Percentiles rank a stretch among this genome's conserved stretches.
Conservation (phyloP, 2,329 filamentous ascomycete genomes). For the Saccharata proteae region DNA sequence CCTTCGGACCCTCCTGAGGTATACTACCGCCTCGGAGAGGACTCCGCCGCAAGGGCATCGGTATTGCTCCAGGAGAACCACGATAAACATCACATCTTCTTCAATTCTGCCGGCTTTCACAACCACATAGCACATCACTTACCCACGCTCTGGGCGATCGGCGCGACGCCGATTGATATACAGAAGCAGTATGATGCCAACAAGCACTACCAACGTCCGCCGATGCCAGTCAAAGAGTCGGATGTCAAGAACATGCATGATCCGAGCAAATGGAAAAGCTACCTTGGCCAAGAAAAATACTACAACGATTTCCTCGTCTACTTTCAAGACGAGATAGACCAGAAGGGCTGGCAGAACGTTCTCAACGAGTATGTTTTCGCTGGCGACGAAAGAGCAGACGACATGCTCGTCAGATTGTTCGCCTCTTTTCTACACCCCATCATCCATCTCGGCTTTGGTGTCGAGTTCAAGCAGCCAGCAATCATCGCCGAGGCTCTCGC, state of each 20-base stretch:
- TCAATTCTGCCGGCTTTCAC: constrained; percentile 64
- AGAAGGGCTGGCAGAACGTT: constrained; percentile 48
- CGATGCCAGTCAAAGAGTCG: constrained; percentile 33
- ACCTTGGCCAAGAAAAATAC: constrained; percentile 50
- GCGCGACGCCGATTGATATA: constrained; percentile 49
- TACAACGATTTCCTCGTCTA: constrained; percentile 68
- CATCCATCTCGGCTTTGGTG: constrained; percentile 73
- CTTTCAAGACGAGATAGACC: constrained; percentile 62
- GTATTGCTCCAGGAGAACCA: constrained; percentile 67
- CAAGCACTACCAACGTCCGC: constrained; percentile 51
- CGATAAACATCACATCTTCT: constrained; percentile 65
- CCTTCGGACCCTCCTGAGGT: constrained; percentile 34
- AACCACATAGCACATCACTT: constrained; percentile 73
- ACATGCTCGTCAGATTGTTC: constrained; percentile 57
- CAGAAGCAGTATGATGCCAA: constrained; percentile 55
- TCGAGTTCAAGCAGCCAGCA: constrained; percentile 73
- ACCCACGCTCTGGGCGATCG: constrained; percentile 64
- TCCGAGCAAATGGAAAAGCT: constrained; percentile 42
- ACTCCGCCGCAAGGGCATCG: constrained; percentile 50
- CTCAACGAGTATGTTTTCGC: constrained; percentile 58
- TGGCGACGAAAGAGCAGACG: constrained; percentile 51
- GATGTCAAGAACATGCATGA: constrained; percentile 46
- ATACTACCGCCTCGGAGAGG: constrained; percentile 40
- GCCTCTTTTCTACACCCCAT: constrained; percentile 64
- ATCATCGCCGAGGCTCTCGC: constrained; percentile 72